These are phyloP conservation scores for Medicago lupulina DNA, from an alignment of 306 rosid genomes.

Conservation along the genomic window DNA sequence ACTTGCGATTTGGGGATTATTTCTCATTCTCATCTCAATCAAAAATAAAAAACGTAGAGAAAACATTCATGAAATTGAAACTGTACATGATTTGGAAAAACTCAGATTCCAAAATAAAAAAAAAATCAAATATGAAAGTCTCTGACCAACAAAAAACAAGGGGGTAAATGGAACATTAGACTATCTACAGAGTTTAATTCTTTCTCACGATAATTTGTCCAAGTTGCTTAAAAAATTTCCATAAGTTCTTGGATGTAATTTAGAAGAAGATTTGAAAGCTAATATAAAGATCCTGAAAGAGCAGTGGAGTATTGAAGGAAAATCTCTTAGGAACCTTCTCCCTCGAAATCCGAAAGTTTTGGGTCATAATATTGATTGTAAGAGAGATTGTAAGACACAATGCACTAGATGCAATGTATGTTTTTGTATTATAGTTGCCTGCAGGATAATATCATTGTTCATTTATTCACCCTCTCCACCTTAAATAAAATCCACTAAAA, in stretches of 20 bases:
- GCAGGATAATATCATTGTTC: conserved; percentile 16
- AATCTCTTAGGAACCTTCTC: conserved; percentile 75
- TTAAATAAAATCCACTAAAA: no score
- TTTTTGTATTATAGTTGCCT: conserved; percentile 5
- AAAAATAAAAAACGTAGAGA: no score
- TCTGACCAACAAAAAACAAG: no score
- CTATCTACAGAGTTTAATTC: conserved; percentile 72
- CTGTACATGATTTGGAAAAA: no score
- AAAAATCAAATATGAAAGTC: no score
- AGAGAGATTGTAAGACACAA: conserved; percentile 90
- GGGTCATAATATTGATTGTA: conserved; percentile 89
- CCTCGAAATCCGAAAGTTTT: conserved; percentile 85
- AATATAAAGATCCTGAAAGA: conserved; percentile 73
- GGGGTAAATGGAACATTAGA: conserved; percentile 65
- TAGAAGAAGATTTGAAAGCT: conserved; percentile 72
- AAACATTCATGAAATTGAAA: no score
- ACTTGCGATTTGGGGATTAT: no score
- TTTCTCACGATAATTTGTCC: conserved; percentile 74
- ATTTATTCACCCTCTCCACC: conserved; percentile 23
- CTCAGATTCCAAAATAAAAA: no score
- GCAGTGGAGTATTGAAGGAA: conserved; percentile 81
- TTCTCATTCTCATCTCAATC: no score
- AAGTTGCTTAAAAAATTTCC: conserved; percentile 91
- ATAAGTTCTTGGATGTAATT: conserved; percentile 86
- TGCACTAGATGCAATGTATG: conserved; percentile 65